These are phyloP conservation scores for Herpetospermum pedunculosum DNA, from an alignment of 306 rosid genomes.

Conservation along the genomic window DNA sequence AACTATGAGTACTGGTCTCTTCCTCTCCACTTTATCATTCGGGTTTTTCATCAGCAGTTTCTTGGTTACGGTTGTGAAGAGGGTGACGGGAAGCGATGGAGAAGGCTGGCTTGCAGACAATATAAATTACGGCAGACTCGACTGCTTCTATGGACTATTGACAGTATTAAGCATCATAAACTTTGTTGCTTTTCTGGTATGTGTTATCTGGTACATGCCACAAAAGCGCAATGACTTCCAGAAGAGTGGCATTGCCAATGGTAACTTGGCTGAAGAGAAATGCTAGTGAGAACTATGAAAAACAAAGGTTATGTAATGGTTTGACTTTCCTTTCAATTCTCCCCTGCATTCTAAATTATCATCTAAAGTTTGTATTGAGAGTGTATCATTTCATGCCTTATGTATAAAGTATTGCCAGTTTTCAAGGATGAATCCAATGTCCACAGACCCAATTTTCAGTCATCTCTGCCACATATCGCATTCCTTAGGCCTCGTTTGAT, in stretches of 20 bases:
- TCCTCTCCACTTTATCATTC: conserved; percentile 69
- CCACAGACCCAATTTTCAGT: background rate
- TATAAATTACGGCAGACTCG: conserved; percentile 69
- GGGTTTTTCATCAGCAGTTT: conserved; percentile 87
- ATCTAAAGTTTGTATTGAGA: background rate
- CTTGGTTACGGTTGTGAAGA: conserved; percentile 55
- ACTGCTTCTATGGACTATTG: conserved; percentile 65
- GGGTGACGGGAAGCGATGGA: conserved; percentile 36
- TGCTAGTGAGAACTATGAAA: conserved; percentile 19
- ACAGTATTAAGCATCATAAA: conserved; percentile 49
- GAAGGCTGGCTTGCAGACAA: conserved; percentile 82
- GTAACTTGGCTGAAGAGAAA: conserved; percentile 23
- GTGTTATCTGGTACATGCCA: conserved; percentile 52
- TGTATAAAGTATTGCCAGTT: conserved; percentile 1
- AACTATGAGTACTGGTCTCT: conserved; percentile 93
- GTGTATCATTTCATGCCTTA: background rate
- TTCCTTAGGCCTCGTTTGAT: too few species aligned
- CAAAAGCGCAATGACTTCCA: conserved; percentile 28
- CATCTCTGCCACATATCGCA: background rate
- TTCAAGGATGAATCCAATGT: background rate
- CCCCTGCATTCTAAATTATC: background rate
- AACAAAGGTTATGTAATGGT: background rate
- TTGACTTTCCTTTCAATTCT: background rate
- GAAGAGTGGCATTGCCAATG: conserved; percentile 20
- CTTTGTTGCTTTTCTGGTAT: conserved; percentile 42